Evolutionary conservation across 2,329 filamentous ascomycete species (phyloP), one percentile per base, ranked within the genome.

Genomic region (Proliferodiscus dingleyae): DNA sequence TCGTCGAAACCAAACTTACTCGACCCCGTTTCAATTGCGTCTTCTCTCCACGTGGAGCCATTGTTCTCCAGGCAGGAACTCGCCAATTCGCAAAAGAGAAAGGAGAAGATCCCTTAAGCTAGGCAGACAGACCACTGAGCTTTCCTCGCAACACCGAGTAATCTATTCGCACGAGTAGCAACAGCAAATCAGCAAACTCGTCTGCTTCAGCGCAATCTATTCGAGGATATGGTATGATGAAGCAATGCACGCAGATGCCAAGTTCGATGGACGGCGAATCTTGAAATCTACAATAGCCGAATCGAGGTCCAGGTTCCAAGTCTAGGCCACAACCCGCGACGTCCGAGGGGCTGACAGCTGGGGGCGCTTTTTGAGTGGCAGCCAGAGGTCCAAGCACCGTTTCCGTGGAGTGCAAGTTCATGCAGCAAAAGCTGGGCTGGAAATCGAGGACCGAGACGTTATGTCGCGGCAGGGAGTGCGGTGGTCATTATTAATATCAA

Each of bases 1-100:
- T 52, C 18, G 41, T 44, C 47, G 57, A 50, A 28, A 72, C 47
- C 56, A 50, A 28, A 72, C 78, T 64, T 74, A 93, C 88, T 67
- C 84, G 78, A 58, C 73, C 79, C 64, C 89, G 83, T 74, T 95
- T 95, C 71, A 93, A 80, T 70, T 87, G 85, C 72, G 84, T 89
- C 72, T 87, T 87, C 69, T 93, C 85, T 55, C 68, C 66, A 59
- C 73, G 70, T 67, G 81, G 74, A 67, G 79, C 57, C 60, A 61
- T 61, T 13, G 28, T 47, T 16, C 26, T 24, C 15, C 37, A 49
- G 45, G 46, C 32, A 51, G 41, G 47, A 39, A 26, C 38, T 45
- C 24, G 10, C 18, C n/a, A 15, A 2, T 34, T 13, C 16, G 5
- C 32, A 4, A 4, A 37, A 11, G 19, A 13, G 23, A n/a, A 37